Conservation (phyloP, 2,329 filamentous ascomycete species). For the Rhexocercosporidium sp. region DNA sequence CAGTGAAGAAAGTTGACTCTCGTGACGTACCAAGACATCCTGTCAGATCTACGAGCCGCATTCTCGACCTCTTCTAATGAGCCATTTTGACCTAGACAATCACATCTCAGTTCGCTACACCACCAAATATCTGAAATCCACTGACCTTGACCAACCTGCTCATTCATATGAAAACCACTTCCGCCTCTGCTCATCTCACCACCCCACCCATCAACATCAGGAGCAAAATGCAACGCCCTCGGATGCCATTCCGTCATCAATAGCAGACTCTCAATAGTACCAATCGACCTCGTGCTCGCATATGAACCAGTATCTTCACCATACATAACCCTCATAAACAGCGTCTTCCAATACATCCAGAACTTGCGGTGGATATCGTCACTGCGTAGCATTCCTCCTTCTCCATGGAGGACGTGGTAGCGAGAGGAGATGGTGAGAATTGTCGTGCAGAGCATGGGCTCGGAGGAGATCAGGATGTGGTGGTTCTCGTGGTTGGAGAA, state of each 20-base stretch:
- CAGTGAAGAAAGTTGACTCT: too few species aligned
- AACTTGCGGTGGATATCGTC: slow-evolving; percentile 59
- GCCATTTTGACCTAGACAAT: slow-evolving; percentile 46
- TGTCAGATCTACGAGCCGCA: slow-evolving; percentile 57
- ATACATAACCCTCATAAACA: slow-evolving; percentile 58
- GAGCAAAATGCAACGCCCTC: slow-evolving; percentile 58
- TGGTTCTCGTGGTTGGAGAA: slow-evolving; percentile 56
- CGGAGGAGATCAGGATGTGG: slow-evolving; percentile 52
- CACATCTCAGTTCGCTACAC: too few species aligned
- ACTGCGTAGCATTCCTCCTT: slow-evolving; percentile 52
- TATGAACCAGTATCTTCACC: slow-evolving; percentile 58
- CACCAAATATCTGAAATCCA: too few species aligned
- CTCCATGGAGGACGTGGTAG: slow-evolving; percentile 51
- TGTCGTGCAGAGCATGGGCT: slow-evolving; percentile 57
- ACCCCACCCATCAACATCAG: slow-evolving; percentile 59
- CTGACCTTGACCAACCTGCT: too few species aligned
- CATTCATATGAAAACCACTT: too few species aligned
- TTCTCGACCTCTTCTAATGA: slow-evolving; percentile 51
- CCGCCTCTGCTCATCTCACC: too few species aligned
- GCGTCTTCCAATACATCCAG: slow-evolving; percentile 59
- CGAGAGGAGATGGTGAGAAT: slow-evolving; percentile 61
- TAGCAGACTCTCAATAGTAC: slow-evolving; percentile 58
- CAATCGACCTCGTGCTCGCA: slow-evolving; percentile 54
- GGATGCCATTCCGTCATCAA: slow-evolving; percentile 63
- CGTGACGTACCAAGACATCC: slow-evolving; percentile 60